Evolutionary conservation across 106 monocot genomes (phyloP), one percentile per base, ranked within the genome.

Genomic region (Acorus calamus): DNA sequence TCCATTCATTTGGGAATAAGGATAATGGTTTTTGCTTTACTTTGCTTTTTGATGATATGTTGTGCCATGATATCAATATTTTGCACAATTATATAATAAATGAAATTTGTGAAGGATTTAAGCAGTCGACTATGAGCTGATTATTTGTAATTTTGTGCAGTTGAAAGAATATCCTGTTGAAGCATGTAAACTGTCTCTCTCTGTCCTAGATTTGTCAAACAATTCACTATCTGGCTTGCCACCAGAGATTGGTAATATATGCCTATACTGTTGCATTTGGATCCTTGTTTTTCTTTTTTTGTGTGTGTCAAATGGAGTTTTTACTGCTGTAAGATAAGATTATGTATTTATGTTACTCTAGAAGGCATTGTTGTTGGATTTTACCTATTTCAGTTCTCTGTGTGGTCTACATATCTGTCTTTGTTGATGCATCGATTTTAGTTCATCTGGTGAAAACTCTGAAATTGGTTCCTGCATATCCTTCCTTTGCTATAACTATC

Each of bases 201-300:
- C 88, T 74, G 76, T 88, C 9, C 80, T 98, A 6, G 91, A 98
- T 85, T 71, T 98, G 62, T 92, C 98, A 47, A 98, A 92, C 72
- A 98, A 98, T 75, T 88, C 91, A 14, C 73, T 98, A 42, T 88
- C 88, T 71, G 84, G 85, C 47, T 81, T 98, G 83, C 98, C 98
- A 63, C 75, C 88, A 63, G 91, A 98, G 68, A 78, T 98, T 57
- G 98, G 98, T 98, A 76, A 59, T 71, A 46, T 71, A 70, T 66
- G 52, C 55, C 43, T 52, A 28, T 57, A 11, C 9, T 44, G 57
- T 64, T 59, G 45, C 14, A 63, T 7, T 46, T 44, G 28, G 6
- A 49, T 7, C 3, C 55, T 55, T 42, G 48, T n/a, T 62, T 42
- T 5, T 58, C 28, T 28, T 28, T 28, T 28, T 28, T 28, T 28